Percentiles rank a stretch among this genome's conserved stretches.
phyloP scores from a whole-genome alignment of 169 alveolate genomes.

The Fabrea salina region DNA sequence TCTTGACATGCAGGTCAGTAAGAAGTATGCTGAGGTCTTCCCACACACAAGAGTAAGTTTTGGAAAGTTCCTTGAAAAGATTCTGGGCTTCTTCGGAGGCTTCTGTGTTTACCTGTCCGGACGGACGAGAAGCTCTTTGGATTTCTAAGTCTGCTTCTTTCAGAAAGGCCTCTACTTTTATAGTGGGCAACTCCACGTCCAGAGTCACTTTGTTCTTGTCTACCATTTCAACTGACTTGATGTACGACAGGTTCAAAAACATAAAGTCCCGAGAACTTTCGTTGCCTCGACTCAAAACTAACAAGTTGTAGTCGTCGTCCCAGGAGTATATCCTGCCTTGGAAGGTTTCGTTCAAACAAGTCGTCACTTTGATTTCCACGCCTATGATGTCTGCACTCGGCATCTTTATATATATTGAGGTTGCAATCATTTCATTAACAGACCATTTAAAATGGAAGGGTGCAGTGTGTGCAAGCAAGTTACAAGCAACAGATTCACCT shows the following conservation, averaged over 20 bases:
- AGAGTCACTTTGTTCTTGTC: background rate
- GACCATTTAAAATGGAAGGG: too few species aligned
- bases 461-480: too few species aligned
- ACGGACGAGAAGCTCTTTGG: background rate
- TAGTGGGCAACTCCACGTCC: background rate
- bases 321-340: slow-evolving; percentile 26
- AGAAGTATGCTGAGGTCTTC: background rate
- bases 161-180: background rate
- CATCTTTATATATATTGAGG: too few species aligned
- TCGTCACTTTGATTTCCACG: slow-evolving; percentile 22
- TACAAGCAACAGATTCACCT: too few species aligned
- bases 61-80: slow-evolving; percentile 6
- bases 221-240: background rate
- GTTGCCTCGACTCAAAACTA: slow-evolving; percentile 4
- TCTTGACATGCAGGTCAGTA: background rate
- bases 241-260: background rate
- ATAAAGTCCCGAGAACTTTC: slow-evolving; percentile 3
- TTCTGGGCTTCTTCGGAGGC: background rate
- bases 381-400: slow-evolving; percentile 26
- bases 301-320: slow-evolving; percentile 2
- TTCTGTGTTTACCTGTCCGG: background rate
- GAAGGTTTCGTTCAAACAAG: background rate
- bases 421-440: too few species aligned
- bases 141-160: slow-evolving; percentile 1
- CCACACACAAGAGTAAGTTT: slow-evolving; percentile 19